phyloP scores from a whole-genome alignment of 108 stramenopile species.

The Chaetoceros tenuissimus region DNA sequence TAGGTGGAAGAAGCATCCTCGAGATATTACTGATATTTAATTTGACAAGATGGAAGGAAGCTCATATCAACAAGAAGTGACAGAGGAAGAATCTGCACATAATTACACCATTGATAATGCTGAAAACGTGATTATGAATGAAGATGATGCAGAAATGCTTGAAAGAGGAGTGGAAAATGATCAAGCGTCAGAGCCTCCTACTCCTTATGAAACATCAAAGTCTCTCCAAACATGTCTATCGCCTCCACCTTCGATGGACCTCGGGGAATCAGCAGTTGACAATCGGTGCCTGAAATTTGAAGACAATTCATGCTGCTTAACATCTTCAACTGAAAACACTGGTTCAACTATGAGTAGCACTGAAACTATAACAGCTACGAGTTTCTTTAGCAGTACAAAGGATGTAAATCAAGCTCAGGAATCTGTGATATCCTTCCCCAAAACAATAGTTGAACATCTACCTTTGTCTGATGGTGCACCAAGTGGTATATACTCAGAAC shows the following conservation, averaged over 20 bases:
- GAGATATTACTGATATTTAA: too few species aligned
- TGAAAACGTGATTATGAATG: constrained; percentile 1
- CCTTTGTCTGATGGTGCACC: too few species aligned
- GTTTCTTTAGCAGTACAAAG: not conserved
- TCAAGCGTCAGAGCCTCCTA: constrained; percentile 1
- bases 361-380: not conserved
- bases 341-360: not conserved
- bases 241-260: not conserved
- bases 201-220: constrained; percentile 3
- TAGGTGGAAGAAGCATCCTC: too few species aligned
- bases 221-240: not conserved
- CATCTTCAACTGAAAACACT: not conserved
- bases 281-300: not conserved
- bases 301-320: not conserved
- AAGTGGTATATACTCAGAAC: not conserved
- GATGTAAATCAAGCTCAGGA: not conserved
- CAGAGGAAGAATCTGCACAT: too few species aligned
- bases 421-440: not conserved
- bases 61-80: too few species aligned
- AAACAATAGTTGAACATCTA: too few species aligned
- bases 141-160: constrained; percentile 12
- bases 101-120: too few species aligned
- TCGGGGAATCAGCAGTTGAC: not conserved
- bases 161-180: constrained; percentile 5
- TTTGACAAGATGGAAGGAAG: too few species aligned